Percentiles rank a stretch among this genome's conserved stretches.
These are phyloP conservation scores for Talaromyces marneffei DNA, from an alignment of 2,329 filamentous ascomycete species.

Conservation along the genomic window DNA sequence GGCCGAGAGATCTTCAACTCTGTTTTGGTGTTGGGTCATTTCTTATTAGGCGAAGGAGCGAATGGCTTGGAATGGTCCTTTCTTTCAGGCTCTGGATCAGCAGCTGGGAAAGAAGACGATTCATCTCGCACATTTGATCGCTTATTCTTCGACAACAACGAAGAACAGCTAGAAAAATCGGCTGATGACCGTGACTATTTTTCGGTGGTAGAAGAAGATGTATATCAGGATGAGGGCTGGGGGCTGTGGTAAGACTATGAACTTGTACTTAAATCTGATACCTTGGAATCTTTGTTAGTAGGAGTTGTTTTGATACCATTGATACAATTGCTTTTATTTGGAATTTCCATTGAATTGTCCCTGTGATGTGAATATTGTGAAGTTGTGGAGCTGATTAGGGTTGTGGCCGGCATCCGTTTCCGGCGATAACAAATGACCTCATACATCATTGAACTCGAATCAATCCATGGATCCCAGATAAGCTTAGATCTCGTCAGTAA, in stretches of 20 bases:
- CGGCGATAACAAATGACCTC: constrained; percentile 12
- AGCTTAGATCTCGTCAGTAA: neutral
- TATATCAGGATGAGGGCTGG: constrained; percentile 11
- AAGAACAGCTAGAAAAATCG: neutral
- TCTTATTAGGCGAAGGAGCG: constrained; percentile 29
- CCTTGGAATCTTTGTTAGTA: neutral
- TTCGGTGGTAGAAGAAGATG: constrained; percentile 9
- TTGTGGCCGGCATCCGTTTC: constrained; percentile 13
- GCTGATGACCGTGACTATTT: constrained; percentile 11
- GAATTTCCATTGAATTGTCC: neutral
- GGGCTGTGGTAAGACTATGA: constrained; percentile 7
- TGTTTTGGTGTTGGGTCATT: constrained; percentile 76
- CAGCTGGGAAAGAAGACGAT: neutral
- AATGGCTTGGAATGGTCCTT: constrained; percentile 11
- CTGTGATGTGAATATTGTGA: no score
- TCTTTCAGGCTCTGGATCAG: constrained; percentile 1
- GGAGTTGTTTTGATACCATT: neutral
- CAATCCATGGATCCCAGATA: neutral
- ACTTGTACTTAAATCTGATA: neutral
- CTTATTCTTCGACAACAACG: neutral
- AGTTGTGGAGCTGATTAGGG: constrained; percentile 3
- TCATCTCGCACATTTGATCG: neutral
- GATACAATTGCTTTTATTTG: neutral
- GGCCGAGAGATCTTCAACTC: constrained; percentile 83
- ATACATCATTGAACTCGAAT: constrained; percentile 6